Evolutionary conservation across 306 rosid species (phyloP), one percentile per base, ranked within the genome.

Genomic region (Oemleria cerasiformis): DNA sequence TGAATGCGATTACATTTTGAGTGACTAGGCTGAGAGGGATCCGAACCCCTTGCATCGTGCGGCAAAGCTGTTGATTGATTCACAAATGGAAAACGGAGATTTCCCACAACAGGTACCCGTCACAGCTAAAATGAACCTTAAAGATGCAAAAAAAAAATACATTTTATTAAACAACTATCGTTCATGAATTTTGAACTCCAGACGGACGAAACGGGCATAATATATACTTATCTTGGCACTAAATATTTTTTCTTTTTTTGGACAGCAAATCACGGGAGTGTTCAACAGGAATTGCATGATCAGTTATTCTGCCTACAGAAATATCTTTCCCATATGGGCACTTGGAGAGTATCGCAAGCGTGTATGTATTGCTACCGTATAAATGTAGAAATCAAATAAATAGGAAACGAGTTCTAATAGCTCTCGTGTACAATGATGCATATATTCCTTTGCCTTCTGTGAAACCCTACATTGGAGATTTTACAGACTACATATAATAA

Each of bases 251-350:
- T 50, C 19, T 39, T 3, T 45, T 9, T 45, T 15, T 47, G 15
- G 23, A 21, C 69, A 84, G 90, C 92, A 92, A 78, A 83, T 87
- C 15, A 76, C 74, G 21, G 96, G 96, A 78, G 83, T 80, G 45
- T 89, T 86, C 83, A 86, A 79, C 85, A 76, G 65, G 60, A 89
- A 65, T 59, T 82, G 91, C 53, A 78, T 82, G 75, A 78, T 83
- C 75, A 85, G 77, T 49, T 88, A 83, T 71, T 86, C 92, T 10
- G 82, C 87, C 14, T 88, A 84, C 61, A 84, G 88, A 76, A 86
- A 84, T 71, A 86, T 86, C 42, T 92, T 89, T 57, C 90, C 98
- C 11, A 83, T 90, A 54, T 90, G 95, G 96, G 96, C 94, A 0
- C 94, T 89, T 25, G 96, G 90, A 43, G 85, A 86, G 38, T 78